Evolutionary conservation across 768 basidiomycete species (phyloP).

Genomic region (Clitopilus passeckerianus): DNA sequence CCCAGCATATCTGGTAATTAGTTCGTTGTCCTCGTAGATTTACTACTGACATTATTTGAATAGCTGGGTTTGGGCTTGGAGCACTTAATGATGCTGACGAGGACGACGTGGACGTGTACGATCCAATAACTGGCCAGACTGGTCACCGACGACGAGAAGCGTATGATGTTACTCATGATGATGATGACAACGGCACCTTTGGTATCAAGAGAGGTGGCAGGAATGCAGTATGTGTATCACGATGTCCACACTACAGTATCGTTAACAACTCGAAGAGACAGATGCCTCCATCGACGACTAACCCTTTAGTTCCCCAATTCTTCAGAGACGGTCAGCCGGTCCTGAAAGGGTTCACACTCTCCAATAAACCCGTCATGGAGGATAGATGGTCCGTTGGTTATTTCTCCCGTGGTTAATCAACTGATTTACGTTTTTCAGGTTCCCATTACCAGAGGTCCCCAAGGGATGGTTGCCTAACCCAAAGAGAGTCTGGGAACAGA

Average conservation of each 20-base stretch:
- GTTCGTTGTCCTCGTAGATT: not conserved
- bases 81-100: constrained; percentile 93
- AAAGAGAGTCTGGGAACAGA: constrained; percentile 52
- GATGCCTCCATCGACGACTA: constrained; percentile 18
- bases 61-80: constrained; percentile 85
- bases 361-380: constrained; percentile 61
- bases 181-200: constrained; percentile 56
- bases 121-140: constrained; percentile 26
- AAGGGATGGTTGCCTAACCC: constrained; percentile 85
- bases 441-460: constrained; percentile 78
- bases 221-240: constrained; percentile 23
- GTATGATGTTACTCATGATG: constrained; percentile 54
- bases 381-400: constrained; percentile 54
- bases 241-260: not conserved
- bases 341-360: constrained; percentile 70
- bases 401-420: not conserved
- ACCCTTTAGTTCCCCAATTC: not conserved
- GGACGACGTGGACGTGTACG: constrained; percentile 86
- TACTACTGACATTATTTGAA: not conserved
- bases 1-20: constrained; percentile 53
- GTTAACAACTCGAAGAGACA: constrained; percentile 29
- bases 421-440: constrained; percentile 43
- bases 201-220: constrained; percentile 34
- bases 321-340: constrained; percentile 78
- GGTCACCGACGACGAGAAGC: constrained; percentile 46